Base-by-base conservation (phyloP, 202 grass and related monocot species). In the Saccharum hybrid region DNA sequence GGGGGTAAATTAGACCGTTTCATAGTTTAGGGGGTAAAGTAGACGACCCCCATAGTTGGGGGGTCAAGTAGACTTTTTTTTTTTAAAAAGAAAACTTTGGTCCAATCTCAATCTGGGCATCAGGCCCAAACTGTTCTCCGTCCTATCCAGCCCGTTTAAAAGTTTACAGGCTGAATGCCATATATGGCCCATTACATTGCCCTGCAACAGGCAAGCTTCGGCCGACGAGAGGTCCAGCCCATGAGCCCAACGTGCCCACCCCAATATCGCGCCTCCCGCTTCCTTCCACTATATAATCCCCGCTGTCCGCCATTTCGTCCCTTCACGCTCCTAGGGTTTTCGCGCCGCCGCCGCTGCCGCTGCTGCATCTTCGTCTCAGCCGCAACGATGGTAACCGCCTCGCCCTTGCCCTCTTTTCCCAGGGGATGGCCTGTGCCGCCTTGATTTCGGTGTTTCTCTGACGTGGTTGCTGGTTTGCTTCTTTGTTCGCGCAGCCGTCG, bases 291-390 rank as follows among this genome's bases (percentile, higher is more conserved):
- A 83, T 86, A 90, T 90, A 86, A 40, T 6, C 26, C 62, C 68
- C 77, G 75, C 56, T 16, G 19, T 2, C 42, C 68, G 15, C 15
- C 18, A 13, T 0, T n/a, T 23, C 0, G 34, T 9, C 81, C 15
- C 34, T 91, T 85, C 87, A 83, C 88, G 79, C 16, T 21, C 75
- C 77, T 92, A 90, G 92, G 89, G 90, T 94, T 94, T 88, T 83
- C 71, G 13, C 61, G 16, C 67, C 1, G 70, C 71, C 28, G 72
- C 79, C 10, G 77, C 80, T 21, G 62, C 79, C 46, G 67, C 83
- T 36, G 70, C 51, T 21, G 43, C 86, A 18, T 66, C 73, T 23
- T 52, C 88, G 40, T 69, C 83, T 46, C 46, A 43, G 45, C 71
- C 65, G 77, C 71, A 21, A 85, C 68, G 54, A 96, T 93, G 90